These are phyloP conservation scores for Cubamyces lactineus DNA, from an alignment of 768 basidiomycete genomes.

Conservation along the genomic window DNA sequence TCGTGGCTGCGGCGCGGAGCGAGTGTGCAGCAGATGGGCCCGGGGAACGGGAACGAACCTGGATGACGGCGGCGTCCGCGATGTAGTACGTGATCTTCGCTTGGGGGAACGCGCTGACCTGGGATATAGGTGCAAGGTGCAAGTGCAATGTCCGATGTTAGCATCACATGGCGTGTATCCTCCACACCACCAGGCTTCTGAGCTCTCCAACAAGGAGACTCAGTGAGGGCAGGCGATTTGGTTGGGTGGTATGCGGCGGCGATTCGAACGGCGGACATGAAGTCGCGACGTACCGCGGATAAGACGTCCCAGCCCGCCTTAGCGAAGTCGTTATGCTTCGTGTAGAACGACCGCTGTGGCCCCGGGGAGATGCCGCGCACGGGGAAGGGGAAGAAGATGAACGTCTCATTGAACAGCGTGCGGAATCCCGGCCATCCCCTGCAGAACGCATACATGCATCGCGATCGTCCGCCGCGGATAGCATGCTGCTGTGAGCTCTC, in stretches of 20 bases:
- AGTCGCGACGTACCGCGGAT: slow-evolving; percentile 23
- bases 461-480: no score
- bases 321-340: slow-evolving; percentile 32
- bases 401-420: slow-evolving; percentile 21
- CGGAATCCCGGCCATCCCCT: slow-evolving; percentile 28
- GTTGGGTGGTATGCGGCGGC: background rate
- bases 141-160: no score
- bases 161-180: no score
- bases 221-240: no score
- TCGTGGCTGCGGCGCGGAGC: no score
- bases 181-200: no score
- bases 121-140: background rate
- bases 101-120: slow-evolving; percentile 21
- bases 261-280: background rate
- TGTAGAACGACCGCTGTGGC: slow-evolving; percentile 24
- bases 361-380: slow-evolving; percentile 28
- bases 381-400: slow-evolving; percentile 26
- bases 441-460: background rate
- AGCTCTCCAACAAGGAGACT: no score
- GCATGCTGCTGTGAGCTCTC: no score
- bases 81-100: slow-evolving; percentile 11
- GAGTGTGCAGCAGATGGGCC: no score
- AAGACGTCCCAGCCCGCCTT: slow-evolving; percentile 30
- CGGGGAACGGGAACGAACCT: slow-evolving; percentile 17
- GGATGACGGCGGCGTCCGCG: slow-evolving; percentile 24